Conservation (phyloP, 805 yeast genomes). For the Saccharomycopsis malanga region DNA sequence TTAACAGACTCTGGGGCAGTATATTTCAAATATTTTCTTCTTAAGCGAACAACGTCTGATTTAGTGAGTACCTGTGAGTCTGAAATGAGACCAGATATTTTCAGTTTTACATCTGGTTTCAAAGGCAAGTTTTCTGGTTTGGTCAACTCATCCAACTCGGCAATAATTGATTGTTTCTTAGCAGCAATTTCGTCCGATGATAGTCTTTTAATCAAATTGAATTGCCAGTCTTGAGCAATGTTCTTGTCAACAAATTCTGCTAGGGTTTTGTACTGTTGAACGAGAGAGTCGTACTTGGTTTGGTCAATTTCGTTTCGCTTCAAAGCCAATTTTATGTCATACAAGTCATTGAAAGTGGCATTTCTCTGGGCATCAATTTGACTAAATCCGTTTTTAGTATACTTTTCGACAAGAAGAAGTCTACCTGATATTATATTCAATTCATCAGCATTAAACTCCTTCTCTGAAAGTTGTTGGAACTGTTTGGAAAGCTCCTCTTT, state of each 20-base stretch:
- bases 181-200: conserved; percentile 28
- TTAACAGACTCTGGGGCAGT: conserved; percentile 47
- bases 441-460: conserved; percentile 26
- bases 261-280: conserved; percentile 32
- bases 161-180: conserved; percentile 23
- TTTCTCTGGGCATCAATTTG: conserved; percentile 51
- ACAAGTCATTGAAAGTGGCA: conserved; percentile 45
- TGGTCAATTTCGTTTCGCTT: conserved; percentile 33
- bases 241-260: conserved; percentile 35
- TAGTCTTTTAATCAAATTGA: conserved; percentile 32
- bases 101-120: conserved; percentile 32
- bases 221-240: conserved; percentile 38
- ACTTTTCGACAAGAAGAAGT: conserved; percentile 46
- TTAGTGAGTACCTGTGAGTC: conserved; percentile 29
- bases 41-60: conserved; percentile 34
- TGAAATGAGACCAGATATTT: conserved; percentile 34
- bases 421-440: conserved; percentile 40
- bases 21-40: conserved; percentile 45
- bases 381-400: conserved; percentile 51
- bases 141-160: conserved; percentile 33
- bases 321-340: conserved; percentile 37
- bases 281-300: conserved; percentile 25
- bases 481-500: conserved; percentile 28
- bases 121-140: conserved; percentile 29
- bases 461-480: conserved; percentile 26